phyloP scores from a whole-genome alignment of 2,329 filamentous ascomycete genomes.

The Gyromitra esculenta region DNA sequence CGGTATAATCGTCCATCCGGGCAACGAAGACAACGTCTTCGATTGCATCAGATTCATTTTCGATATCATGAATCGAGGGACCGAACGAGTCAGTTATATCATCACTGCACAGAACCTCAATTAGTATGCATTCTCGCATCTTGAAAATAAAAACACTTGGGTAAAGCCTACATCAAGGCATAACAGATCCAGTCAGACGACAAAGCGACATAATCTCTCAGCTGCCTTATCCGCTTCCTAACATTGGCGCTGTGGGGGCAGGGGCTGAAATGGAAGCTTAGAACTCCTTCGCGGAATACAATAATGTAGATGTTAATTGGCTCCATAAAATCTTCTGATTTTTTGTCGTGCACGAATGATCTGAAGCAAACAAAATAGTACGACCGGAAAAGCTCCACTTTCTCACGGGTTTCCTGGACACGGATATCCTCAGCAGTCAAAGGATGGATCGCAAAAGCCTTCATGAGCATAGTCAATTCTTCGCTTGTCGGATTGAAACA shows the following conservation, averaged over 20 bases:
- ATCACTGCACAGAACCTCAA: slow-evolving; percentile 67
- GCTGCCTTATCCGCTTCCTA: slow-evolving; percentile 85
- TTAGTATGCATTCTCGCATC: slow-evolving; percentile 44
- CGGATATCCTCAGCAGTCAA: slow-evolving; percentile 96
- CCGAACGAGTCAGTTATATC: slow-evolving; percentile 97
- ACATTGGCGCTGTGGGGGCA: slow-evolving; percentile 90
- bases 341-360: slow-evolving; percentile 85
- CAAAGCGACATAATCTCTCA: slow-evolving; percentile 93
- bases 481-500: slow-evolving; percentile 89
- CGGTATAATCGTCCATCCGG: slow-evolving; percentile 77
- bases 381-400: slow-evolving; percentile 95
- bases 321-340: slow-evolving; percentile 83
- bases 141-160: slow-evolving; percentile 3
- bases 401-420: slow-evolving; percentile 94
- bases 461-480: slow-evolving; percentile 86
- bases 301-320: slow-evolving; percentile 97
- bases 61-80: slow-evolving; percentile 85
- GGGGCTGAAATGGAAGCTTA: slow-evolving; percentile 88
- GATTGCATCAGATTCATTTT: slow-evolving; percentile 88
- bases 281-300: slow-evolving; percentile 91
- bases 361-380: slow-evolving; percentile 99
- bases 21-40: slow-evolving; percentile 93
- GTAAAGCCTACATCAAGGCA: slow-evolving; percentile 80
- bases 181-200: slow-evolving; percentile 99
- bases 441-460: slow-evolving; percentile 94